Evolutionary conservation across 805 yeast species (phyloP), one percentile per base, ranked within the genome.

Genomic region (Cyberlindnera mrakii): DNA sequence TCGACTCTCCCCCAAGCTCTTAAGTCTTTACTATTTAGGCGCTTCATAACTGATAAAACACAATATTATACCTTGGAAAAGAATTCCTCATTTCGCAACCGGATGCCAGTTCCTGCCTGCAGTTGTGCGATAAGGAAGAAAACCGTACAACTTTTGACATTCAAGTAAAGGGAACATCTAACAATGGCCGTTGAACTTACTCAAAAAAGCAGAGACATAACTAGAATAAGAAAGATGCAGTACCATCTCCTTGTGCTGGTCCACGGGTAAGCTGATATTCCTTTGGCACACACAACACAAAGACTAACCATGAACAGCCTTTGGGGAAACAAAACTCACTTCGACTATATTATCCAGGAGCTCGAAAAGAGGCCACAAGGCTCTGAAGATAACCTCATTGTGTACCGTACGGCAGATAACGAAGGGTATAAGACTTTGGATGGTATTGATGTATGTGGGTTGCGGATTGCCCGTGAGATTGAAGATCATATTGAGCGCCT

Each of bases 401-500:
- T 49, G 17, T 58, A 40, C 40, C 53, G 46, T 35, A 51, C 53
- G 16, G 52, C 46, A 37, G 54, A 45, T 17, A 59, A 57, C 30
- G 57, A 51, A 43, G 91, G 90, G 6, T 85, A 78, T 57, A 75
- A 76, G 55, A 88, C 96, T 3, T 82, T 86, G 53, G 96, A 88
- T 57, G 96, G 96, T 2, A 78, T 87, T 18, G 95, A 87, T 51
- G 78, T 86, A 23, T 86, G 93, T 56, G 96, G 95, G 2, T 69
- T 78, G 39, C 67, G 95, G 18, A 82, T 85, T 7, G 79, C 84
- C 1, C 73, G 73, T 41, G 96, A 88, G 61, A 79, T 88, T 39
- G 59, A 66, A 16, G 51, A 47, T 1, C 69, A 70, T 52, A 64
- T 77, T 16, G 52, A 30, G 32, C 18, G 29, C 20, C 48, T 48